Evolutionary conservation across 1,139 yeast species (phyloP).

Genomic region (Taphrina populina): DNA sequence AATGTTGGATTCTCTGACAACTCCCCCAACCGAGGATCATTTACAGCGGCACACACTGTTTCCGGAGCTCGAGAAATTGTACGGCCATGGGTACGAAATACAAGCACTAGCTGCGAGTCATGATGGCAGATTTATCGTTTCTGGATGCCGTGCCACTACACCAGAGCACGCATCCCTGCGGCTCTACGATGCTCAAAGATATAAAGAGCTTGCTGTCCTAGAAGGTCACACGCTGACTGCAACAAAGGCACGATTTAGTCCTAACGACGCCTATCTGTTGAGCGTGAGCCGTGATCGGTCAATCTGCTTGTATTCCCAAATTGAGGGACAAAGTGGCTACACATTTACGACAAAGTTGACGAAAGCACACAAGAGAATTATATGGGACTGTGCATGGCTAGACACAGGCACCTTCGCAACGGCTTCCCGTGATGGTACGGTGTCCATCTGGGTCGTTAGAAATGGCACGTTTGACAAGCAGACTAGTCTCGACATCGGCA

Average conservation of each 20-base stretch:
- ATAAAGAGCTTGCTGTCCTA: constrained; percentile 56
- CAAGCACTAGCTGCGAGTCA: constrained; percentile 73
- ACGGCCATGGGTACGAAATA: constrained; percentile 97
- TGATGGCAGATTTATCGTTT: constrained; percentile 66
- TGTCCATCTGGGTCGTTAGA: constrained; percentile 65
- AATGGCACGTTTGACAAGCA: constrained; percentile 36
- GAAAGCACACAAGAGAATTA: constrained; percentile 85
- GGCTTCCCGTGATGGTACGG: constrained; percentile 78
- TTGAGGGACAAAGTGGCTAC: constrained; percentile 48
- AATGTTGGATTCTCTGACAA: constrained; percentile 44
- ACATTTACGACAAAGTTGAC: constrained; percentile 45
- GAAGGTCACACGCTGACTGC: constrained; percentile 78
- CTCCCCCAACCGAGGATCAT: constrained; percentile 84
- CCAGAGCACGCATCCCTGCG: constrained; percentile 83
- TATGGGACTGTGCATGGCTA: constrained; percentile 94
- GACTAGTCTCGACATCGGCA: constrained; percentile 55
- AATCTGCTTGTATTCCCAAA: constrained; percentile 70
- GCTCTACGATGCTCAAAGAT: constrained; percentile 62
- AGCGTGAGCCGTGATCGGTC: constrained; percentile 91
- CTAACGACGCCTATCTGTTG: constrained; percentile 63
- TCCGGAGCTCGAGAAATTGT: constrained; percentile 91
- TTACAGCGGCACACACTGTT: constrained; percentile 87
- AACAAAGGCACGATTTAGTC: constrained; percentile 76
- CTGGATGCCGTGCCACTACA: constrained; percentile 88
- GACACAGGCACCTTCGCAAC: constrained; percentile 64